phyloP scores from a whole-genome alignment of 2,329 filamentous ascomycete species.

The Monosporascus cannonballus region DNA sequence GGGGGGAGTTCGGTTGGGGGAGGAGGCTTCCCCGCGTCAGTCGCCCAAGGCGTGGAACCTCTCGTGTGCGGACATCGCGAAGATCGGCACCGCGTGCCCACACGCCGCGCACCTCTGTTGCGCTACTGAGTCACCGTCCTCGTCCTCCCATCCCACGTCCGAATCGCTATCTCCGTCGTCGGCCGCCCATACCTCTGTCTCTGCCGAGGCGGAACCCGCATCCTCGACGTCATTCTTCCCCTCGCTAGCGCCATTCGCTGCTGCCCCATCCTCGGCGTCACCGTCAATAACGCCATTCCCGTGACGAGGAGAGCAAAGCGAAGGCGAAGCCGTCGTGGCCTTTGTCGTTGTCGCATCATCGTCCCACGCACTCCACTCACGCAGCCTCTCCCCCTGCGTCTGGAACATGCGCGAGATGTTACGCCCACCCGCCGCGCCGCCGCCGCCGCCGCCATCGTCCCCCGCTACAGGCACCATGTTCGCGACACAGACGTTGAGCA shows the following conservation, averaged over 20 bases:
- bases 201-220: neutral
- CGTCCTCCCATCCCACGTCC: constrained; percentile 3
- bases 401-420: constrained; percentile 82
- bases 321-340: neutral
- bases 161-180: neutral
- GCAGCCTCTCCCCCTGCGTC: constrained; percentile 62
- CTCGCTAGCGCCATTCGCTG: neutral
- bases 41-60: constrained; percentile 40
- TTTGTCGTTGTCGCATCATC: constrained; percentile 27
- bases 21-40: constrained; percentile 6
- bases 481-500: constrained; percentile 81
- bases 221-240: neutral
- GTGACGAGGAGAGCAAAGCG: neutral
- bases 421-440: constrained; percentile 42
- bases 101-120: constrained; percentile 40
- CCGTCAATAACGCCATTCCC: neutral
- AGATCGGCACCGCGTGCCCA: constrained; percentile 46
- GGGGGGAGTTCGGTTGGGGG: neutral
- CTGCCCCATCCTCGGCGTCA: neutral
- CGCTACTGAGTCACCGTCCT: constrained; percentile 7
- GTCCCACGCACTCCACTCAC: constrained; percentile 53
- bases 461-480: constrained; percentile 62
- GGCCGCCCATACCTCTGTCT: neutral
- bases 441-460: constrained; percentile 35
- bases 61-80: constrained; percentile 52